Percentiles rank a stretch among this genome's conserved stretches.
These are phyloP conservation scores for Phaeoacremonium minimum DNA, from an alignment of 2,329 filamentous ascomycete genomes.

Conservation along the genomic window DNA sequence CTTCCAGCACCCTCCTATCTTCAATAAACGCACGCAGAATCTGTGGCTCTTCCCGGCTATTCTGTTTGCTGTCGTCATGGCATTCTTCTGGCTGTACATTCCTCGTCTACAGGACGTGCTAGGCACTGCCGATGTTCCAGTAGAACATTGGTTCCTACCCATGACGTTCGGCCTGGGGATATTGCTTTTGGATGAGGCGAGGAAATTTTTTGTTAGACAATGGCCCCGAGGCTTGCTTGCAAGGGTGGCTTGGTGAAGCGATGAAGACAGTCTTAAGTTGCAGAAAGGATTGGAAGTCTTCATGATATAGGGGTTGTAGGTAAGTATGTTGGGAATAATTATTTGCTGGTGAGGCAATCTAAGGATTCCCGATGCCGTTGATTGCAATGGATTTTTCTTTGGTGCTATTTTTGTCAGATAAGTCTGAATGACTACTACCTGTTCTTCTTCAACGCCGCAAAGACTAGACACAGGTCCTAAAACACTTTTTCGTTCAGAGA, in stretches of 20 bases:
- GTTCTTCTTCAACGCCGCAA: no score
- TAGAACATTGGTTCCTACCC: constrained; percentile 74
- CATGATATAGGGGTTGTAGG: no score
- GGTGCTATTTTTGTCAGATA: no score
- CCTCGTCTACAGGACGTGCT: constrained; percentile 59
- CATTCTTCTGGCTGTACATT: constrained; percentile 67
- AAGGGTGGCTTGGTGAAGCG: constrained; percentile 57
- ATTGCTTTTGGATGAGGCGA: constrained; percentile 60
- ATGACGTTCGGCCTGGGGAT: constrained; percentile 66
- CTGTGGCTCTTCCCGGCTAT: constrained; percentile 67
- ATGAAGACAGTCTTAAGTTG: no score
- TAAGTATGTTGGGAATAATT: no score
- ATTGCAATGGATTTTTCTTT: no score
- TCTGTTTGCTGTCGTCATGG: constrained; percentile 63
- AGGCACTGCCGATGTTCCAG: constrained; percentile 58
- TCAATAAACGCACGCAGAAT: constrained; percentile 63
- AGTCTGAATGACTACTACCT: no score
- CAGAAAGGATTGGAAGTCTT: no score
- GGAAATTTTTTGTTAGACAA: constrained; percentile 59
- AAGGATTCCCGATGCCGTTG: no score
- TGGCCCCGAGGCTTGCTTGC: constrained; percentile 55
- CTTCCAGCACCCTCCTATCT: constrained; percentile 67
- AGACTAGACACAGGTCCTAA: no score
- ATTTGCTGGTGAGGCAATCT: no score
- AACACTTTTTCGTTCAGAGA: no score